Percentiles rank a stretch among this genome's conserved stretches.
Conservation (phyloP, 257 asterid species). For the Fraxinus americana region DNA sequence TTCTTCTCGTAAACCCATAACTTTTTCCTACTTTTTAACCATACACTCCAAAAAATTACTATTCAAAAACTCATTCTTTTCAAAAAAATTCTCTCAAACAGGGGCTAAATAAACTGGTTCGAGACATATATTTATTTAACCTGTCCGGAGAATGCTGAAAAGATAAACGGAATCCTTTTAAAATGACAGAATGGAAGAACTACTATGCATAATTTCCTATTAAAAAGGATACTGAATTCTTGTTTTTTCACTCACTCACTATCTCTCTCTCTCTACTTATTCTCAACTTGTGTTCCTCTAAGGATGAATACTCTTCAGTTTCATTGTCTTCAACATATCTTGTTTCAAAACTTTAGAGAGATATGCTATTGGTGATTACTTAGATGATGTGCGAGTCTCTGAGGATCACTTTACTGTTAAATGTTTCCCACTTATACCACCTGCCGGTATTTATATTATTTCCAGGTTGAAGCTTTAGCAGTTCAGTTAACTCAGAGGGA, state of each 20-base stretch:
- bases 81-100: too few species aligned
- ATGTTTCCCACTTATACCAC: constrained; percentile 11
- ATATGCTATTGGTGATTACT: neutral
- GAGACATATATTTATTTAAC: neutral
- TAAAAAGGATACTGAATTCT: neutral
- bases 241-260: too few species aligned
- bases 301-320: neutral
- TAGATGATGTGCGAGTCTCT: constrained; percentile 9
- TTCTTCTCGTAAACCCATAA: too few species aligned
- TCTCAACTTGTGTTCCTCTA: neutral
- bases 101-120: neutral
- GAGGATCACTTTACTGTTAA: neutral
- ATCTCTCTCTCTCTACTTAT: constrained; percentile 5
- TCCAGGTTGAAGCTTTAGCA: constrained; percentile 88
- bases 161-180: neutral
- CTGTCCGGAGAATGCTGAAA: neutral
- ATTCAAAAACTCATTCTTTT: too few species aligned
- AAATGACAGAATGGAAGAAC: neutral
- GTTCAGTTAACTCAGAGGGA: constrained; percentile 85
- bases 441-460: constrained; percentile 12
- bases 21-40: too few species aligned
- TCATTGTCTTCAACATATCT: neutral
- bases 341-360: neutral
- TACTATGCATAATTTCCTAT: neutral
- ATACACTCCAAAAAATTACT: too few species aligned